Evolutionary conservation across 345 rosid genomes (phyloP), one percentile per base, ranked within the genome.

Genomic region (Boechera retrofracta): DNA sequence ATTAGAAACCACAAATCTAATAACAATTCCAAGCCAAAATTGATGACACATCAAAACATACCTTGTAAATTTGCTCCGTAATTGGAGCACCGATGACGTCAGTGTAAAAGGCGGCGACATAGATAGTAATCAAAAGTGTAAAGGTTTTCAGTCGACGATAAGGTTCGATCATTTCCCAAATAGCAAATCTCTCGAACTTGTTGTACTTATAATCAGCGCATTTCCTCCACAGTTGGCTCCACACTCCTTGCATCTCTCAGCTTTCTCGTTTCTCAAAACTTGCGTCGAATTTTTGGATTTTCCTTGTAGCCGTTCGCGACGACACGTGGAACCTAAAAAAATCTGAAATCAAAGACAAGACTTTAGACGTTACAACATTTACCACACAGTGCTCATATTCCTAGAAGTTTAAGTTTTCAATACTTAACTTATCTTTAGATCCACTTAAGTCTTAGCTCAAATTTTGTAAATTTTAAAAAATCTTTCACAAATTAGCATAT

Each of bases 51-150:
- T 45, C 21, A 52, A 59, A 42, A 21, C 21, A 45, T 7, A 91
- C 97, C 87, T 95, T 89, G 87, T 95, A 84, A 65, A 87, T 85
- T 72, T 95, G 99, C 84, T 95, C 99, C 1, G 92, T 88, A 75
- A 91, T 57, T 63, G 98, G 96, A 16, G 98, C 84, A 6, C 89
- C 94, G 18, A 88, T 32, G 29, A 95, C 98, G 3, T 94, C 97
- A 4, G 99, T 92, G 85, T 95, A 95, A 78, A 95, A 92, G 67
- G 96, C 99, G 31, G 93, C 83, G 2, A 83, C 66, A 53, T 89
- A 92, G 83, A 88, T 80, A 8, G 89, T 79, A 66, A 89, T 81
- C 1, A 95, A 80, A 76, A 94, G 85, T 9, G 75, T 91, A 79
- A 95, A 91, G 36, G 99, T 83, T 83, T 87, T 95, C 48, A 97